A percentile compares a stretch with the other conserved stretches of the same genome.
Conservation (phyloP, 1,284 basidiomycete genomes). For the Puccinia horiana region DNA sequence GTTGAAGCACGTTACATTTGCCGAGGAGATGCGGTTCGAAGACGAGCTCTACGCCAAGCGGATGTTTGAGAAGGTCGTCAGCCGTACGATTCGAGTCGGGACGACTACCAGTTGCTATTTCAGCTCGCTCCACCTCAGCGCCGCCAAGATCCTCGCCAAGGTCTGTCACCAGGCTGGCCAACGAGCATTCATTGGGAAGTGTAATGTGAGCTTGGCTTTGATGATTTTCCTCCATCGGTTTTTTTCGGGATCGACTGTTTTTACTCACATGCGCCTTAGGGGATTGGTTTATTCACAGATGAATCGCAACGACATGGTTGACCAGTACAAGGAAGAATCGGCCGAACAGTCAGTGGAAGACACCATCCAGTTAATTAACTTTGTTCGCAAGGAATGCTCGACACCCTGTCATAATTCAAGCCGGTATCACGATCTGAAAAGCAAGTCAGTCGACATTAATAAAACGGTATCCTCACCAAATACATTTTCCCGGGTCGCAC, state of each 20-base stretch:
- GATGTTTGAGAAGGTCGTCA: slow-evolving; percentile 74
- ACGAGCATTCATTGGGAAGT: slow-evolving; percentile 84
- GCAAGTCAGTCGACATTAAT: background rate
- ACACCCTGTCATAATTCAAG: slow-evolving; percentile 29
- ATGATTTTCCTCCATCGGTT: slow-evolving; percentile 72
- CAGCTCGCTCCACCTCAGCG: slow-evolving; percentile 76
- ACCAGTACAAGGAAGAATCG: slow-evolving; percentile 33
- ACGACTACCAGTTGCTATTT: slow-evolving; percentile 94
- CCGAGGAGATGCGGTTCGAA: slow-evolving; percentile 55
- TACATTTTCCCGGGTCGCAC: background rate
- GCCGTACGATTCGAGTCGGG: slow-evolving; percentile 72
- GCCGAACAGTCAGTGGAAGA: slow-evolving; percentile 29
- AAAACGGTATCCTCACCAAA: background rate
- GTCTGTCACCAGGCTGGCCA: slow-evolving; percentile 74
- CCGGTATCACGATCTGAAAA: background rate
- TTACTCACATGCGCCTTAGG: background rate
- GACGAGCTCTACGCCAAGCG: slow-evolving; percentile 63
- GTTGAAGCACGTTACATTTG: slow-evolving; percentile 58
- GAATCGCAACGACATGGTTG: slow-evolving; percentile 21
- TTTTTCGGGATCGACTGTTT: no score
- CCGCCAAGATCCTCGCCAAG: slow-evolving; percentile 77
- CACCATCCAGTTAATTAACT: slow-evolving; percentile 28
- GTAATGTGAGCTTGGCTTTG: slow-evolving; percentile 77
- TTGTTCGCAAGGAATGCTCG: slow-evolving; percentile 6
- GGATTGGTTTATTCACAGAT: slow-evolving; percentile 53